These are phyloP conservation scores for Drosera spatulata DNA, from an alignment of 179 eudicot genomes.

Conservation along the genomic window DNA sequence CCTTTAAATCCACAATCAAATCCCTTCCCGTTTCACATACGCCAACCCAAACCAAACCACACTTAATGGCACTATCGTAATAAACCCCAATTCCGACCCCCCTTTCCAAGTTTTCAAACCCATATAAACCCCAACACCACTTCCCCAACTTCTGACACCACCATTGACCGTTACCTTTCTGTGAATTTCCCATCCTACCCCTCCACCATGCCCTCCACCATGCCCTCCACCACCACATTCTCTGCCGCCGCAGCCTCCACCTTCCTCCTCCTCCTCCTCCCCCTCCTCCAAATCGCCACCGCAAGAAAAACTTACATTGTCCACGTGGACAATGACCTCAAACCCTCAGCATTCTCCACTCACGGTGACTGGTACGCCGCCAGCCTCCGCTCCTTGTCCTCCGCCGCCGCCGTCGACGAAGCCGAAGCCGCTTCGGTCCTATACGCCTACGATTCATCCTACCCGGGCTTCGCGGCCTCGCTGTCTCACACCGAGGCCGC, in stretches of 20 bases:
- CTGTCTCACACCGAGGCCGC: slow-evolving; percentile 27
- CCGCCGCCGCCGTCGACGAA: slow-evolving; percentile 2
- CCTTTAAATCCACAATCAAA: too few relatives aligned
- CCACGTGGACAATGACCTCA: slow-evolving; percentile 38
- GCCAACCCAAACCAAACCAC: too few relatives aligned
- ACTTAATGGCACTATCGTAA: not conserved
- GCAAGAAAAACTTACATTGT: slow-evolving; percentile 50
- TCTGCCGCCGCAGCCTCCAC: not conserved
- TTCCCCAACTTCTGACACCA: not conserved
- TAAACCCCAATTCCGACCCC: not conserved
- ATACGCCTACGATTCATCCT: slow-evolving; percentile 53
- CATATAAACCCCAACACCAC: not conserved
- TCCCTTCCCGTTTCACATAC: too few relatives aligned
- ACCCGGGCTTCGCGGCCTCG: slow-evolving; percentile 52
- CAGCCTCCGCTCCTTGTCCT: slow-evolving; percentile 28
- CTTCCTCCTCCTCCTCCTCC: slow-evolving; percentile 17
- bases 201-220: too few relatives aligned
- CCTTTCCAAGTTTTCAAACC: not conserved
- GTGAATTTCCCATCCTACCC: too few relatives aligned
- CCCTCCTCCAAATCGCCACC: slow-evolving; percentile 1
- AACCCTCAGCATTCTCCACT: slow-evolving; percentile 36
- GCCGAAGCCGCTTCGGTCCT: slow-evolving; percentile 19
- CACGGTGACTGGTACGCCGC: slow-evolving; percentile 56
- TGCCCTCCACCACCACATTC: too few relatives aligned
- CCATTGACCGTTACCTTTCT: too few relatives aligned